phyloP scores from a whole-genome alignment of 208 protist species.

The Acanthamoeba divionensis region DNA sequence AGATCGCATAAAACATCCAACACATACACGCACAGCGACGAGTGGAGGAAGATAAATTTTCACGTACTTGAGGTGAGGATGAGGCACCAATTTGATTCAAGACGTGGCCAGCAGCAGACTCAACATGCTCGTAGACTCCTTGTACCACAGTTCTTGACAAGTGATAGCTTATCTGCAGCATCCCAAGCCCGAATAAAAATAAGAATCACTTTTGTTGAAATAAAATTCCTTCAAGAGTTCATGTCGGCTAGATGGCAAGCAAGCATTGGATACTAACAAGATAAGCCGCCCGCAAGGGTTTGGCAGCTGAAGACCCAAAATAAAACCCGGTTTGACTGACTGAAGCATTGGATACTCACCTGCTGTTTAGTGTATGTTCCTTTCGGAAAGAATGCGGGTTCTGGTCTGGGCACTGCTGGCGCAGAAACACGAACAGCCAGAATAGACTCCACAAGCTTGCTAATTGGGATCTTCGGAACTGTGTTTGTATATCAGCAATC shows the following conservation, averaged over 20 bases:
- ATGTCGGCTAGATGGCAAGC: not conserved
- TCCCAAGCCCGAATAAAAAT: too few relatives aligned
- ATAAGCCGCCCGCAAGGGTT: too few relatives aligned
- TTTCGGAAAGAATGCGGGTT: not conserved
- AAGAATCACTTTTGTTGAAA: not conserved
- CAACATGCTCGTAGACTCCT: not conserved
- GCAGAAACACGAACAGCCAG: not conserved
- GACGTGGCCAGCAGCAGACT: not conserved
- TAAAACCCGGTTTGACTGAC: too few relatives aligned
- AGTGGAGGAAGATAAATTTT: not conserved
- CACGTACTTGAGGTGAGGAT: not conserved
- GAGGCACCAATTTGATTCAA: not conserved
- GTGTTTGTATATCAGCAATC: not conserved
- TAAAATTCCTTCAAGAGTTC: not conserved
- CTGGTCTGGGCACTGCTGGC: not conserved
- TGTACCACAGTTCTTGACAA: not conserved
- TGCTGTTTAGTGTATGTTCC: not conserved
- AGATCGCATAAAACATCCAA: not conserved
- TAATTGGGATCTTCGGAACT: not conserved
- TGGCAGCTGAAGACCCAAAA: too few relatives aligned
- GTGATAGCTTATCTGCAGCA: not conserved
- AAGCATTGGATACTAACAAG: too few relatives aligned
- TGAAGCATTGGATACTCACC: too few relatives aligned
- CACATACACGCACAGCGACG: not conserved
- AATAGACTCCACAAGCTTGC: not conserved